Evolutionary conservation across 306 rosid species (phyloP), one percentile per base, ranked within the genome.

Genomic region (Vicia faba): DNA sequence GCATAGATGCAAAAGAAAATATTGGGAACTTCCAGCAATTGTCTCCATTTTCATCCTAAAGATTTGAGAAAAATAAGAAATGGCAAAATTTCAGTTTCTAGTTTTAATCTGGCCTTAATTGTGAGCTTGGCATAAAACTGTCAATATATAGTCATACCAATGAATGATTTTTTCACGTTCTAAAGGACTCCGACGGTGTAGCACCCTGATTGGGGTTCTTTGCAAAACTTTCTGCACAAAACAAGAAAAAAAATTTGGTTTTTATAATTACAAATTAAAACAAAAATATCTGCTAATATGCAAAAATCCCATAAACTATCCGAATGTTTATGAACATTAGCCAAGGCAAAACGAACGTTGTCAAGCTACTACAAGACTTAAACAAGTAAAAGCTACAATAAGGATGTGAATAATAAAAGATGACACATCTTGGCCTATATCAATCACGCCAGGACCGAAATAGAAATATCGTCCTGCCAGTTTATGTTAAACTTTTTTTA

Each of bases 141-240:
- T 66, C 19, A 62, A 66, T 39, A 49, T 18, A 65, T 39, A 16
- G 46, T 35, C 87, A 53, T 82, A 86, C 99, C 99, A 88, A 76
- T 93, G 90, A 72, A 93, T 90, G 55, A 86, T 86, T 86, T 82
- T 93, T 79, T 90, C 91, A 38, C 96, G 96, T 58, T 90, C 92
- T 75, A 88, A 75, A 64, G 97, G 99, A 82, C 99, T 93, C 44
- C 97, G 92, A 31, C 97, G 95, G 76, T 93, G 97, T 61, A 93
- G 89, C 82, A 93, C 99, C 79, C 97, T 88, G 75, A 93, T 69
- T 25, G 99, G 99, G 33, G 99, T 93, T 71, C 80, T 85, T 73
- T 93, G 99, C 86, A 84, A 51, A 76, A 89, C 80, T 80, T 75
- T 64, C 99, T 93, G 85, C 20, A 35, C 31, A 59, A 74, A 74